A percentile compares a stretch with the other conserved stretches of the same genome.
These are phyloP conservation scores for Neurospora sp. DNA, from an alignment of 495 filamentous ascomycete genomes.

Conservation along the genomic window DNA sequence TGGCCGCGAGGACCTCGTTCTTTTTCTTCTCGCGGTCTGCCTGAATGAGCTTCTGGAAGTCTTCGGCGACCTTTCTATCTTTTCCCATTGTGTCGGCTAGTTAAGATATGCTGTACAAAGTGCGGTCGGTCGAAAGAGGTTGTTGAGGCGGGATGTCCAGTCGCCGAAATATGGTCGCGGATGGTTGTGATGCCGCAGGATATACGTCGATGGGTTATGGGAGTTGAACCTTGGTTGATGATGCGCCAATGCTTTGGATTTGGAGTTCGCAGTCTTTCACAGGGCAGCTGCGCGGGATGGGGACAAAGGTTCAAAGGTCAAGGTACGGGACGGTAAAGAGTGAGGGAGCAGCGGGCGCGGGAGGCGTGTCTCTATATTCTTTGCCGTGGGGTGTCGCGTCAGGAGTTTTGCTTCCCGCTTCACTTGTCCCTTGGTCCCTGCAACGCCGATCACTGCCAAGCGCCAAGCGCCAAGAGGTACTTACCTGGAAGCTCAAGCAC, in stretches of 20 bases:
- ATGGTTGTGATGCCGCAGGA: not conserved
- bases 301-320: not conserved
- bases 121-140: not conserved
- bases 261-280: not conserved
- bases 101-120: not conserved
- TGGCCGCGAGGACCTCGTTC: constrained; percentile 59
- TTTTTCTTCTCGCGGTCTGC: constrained; percentile 60
- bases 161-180: not conserved
- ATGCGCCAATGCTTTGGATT: not conserved
- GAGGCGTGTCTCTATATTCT: not conserved
- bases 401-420: not conserved
- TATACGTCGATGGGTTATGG: not conserved
- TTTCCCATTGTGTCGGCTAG: constrained; percentile 14
- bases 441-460: not conserved
- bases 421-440: not conserved
- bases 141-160: not conserved
- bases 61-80: constrained; percentile 35
- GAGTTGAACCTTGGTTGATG: not conserved
- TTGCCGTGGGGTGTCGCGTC: not conserved
- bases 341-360: not conserved
- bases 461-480: not conserved
- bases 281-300: not conserved
- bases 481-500: not conserved
- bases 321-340: not conserved
- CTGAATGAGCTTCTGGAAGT: constrained; percentile 58